Evolutionary conservation across 2,329 filamentous ascomycete genomes (phyloP).

Genomic region (Fusarium foetens): DNA sequence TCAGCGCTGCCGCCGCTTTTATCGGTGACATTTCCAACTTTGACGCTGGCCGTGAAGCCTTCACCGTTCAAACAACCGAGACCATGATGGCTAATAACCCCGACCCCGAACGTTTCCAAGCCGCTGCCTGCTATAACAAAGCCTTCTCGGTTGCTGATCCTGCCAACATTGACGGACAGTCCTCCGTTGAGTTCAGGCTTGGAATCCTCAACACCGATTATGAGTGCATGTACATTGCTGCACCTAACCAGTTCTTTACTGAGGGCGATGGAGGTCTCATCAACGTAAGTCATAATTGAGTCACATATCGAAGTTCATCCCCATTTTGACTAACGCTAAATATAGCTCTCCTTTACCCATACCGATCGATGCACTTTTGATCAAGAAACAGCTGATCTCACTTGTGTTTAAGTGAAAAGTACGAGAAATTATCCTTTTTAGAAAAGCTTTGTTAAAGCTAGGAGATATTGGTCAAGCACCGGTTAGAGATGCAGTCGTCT

Average conservation of each 20-base stretch:
- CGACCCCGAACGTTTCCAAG: background rate
- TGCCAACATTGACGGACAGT: constrained; percentile 13
- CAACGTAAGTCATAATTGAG: background rate
- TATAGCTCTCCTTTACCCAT: background rate
- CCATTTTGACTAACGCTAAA: background rate
- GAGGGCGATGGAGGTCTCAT: constrained; percentile 9
- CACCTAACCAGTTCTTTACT: constrained; percentile 9
- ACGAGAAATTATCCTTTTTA: background rate
- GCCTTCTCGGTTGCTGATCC: constrained; percentile 3
- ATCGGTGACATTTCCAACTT: constrained; percentile 11
- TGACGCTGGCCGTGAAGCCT: constrained; percentile 1
- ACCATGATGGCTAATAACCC: constrained; percentile 9
- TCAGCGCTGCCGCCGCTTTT: background rate
- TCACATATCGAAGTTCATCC: accelerated
- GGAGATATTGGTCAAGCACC: accelerated
- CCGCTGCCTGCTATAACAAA: constrained; percentile 9
- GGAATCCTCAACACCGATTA: constrained; percentile 10
- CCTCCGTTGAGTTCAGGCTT: constrained; percentile 1
- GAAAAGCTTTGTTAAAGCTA: accelerated
- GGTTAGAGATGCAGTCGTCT: accelerated
- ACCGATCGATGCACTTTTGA: constrained; percentile 10
- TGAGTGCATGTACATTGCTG: constrained; percentile 21
- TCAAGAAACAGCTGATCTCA: constrained; percentile 1
- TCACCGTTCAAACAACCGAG: constrained; percentile 1
- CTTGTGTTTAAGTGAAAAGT: background rate